These are phyloP conservation scores for Xylaria grammica DNA, from an alignment of 495 filamentous ascomycete genomes.

Conservation along the genomic window DNA sequence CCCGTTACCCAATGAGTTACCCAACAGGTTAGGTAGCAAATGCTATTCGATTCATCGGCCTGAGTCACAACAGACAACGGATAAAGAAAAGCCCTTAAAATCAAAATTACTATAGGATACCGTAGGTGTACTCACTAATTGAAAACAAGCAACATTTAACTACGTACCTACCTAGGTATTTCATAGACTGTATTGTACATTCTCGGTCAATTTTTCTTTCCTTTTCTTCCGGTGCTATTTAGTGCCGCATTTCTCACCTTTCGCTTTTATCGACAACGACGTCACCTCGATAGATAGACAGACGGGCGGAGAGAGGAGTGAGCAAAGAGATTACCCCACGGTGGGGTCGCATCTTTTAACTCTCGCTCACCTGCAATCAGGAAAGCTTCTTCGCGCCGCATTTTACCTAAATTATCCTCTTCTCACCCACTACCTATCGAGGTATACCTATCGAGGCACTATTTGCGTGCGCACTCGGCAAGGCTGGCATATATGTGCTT, in stretches of 20 bases:
- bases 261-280: not conserved
- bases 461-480: not conserved
- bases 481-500: not conserved
- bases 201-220: not conserved
- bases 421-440: not conserved
- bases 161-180: no score
- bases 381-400: conserved; percentile 1
- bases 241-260: not conserved
- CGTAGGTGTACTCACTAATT: no score
- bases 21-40: no score
- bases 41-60: not conserved
- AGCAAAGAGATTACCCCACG: conserved; percentile 28
- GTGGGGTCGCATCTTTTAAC: conserved; percentile 32
- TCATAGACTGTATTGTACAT: not conserved
- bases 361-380: not conserved
- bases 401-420: not conserved
- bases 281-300: conserved; percentile 6
- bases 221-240: not conserved
- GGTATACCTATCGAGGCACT: not conserved
- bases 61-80: conserved; percentile 16
- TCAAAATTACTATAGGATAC: not conserved
- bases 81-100: not conserved
- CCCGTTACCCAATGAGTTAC: no score
- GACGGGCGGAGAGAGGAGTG: not conserved
- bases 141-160: no score